A percentile compares a stretch with the other conserved stretches of the same genome.
Conservation (phyloP, 2,329 filamentous ascomycete genomes). For the Penicillium sp. region DNA sequence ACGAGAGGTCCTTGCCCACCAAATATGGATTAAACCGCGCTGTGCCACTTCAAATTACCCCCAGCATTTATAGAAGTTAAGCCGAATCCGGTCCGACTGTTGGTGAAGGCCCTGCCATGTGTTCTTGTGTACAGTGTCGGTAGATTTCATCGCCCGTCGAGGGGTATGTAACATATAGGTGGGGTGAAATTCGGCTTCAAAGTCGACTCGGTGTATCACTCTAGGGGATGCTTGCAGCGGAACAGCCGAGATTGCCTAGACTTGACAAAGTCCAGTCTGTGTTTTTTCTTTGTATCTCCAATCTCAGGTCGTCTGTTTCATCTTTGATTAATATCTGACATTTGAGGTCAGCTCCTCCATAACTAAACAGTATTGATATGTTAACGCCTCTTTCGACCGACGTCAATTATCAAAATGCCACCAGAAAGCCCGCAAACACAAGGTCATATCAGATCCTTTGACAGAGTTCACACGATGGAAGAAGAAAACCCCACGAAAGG, state of each 20-base stretch:
- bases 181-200: neutral
- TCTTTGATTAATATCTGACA: neutral
- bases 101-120: neutral
- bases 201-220: neutral
- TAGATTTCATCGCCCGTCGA: neutral
- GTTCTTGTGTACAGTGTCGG: neutral
- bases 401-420: neutral
- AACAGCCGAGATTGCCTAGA: neutral
- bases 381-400: rapidly evolving
- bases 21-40: neutral
- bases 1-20: neutral
- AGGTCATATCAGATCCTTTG: neutral
- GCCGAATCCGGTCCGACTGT: neutral
- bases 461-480: constrained; percentile 6
- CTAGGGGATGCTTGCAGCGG: neutral
- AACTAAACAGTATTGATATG: neutral
- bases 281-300: neutral
- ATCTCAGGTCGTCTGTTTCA: neutral
- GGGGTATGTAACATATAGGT: neutral
- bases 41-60: neutral
- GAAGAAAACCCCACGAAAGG: neutral
- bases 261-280: neutral
- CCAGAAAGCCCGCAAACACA: neutral
- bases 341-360: neutral
- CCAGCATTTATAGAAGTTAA: neutral